Evolutionary conservation across 495 filamentous ascomycete species (phyloP).

Genomic region (Staphylotrichum tortipilum): DNA sequence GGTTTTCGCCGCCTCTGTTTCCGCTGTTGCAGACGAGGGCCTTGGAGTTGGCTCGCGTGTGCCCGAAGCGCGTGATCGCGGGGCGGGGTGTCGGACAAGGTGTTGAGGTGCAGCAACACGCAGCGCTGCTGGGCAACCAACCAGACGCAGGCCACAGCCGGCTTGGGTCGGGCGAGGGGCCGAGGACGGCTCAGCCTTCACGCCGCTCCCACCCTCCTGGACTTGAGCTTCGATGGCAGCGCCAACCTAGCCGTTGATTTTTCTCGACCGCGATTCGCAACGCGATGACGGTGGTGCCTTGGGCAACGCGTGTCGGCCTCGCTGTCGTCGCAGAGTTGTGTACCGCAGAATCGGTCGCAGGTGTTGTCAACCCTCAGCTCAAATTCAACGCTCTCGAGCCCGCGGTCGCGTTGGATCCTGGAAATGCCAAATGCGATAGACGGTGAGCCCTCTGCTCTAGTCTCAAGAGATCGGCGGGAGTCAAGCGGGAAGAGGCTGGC

Average conservation of each 20-base stretch:
- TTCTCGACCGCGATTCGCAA: not conserved
- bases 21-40: not conserved
- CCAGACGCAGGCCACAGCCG: not conserved
- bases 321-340: no score
- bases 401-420: not conserved
- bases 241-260: not conserved
- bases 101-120: slow-evolving; percentile 2
- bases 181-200: no score
- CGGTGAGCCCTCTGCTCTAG: no score
- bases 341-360: no score
- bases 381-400: no score
- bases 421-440: no score
- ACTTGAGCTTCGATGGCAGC: not conserved
- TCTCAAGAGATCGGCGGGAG: no score
- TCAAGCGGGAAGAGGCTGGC: not conserved
- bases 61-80: slow-evolving; percentile 4
- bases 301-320: no score
- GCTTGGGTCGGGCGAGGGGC: not conserved
- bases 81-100: slow-evolving; percentile 3
- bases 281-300: not conserved
- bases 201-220: not conserved
- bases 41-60: not conserved
- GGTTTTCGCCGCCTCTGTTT: not conserved
- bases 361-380: no score
- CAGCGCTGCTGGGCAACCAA: slow-evolving; percentile 9